Base-by-base conservation (phyloP, 176 grass and related monocot species). In the Ananas comosus region DNA sequence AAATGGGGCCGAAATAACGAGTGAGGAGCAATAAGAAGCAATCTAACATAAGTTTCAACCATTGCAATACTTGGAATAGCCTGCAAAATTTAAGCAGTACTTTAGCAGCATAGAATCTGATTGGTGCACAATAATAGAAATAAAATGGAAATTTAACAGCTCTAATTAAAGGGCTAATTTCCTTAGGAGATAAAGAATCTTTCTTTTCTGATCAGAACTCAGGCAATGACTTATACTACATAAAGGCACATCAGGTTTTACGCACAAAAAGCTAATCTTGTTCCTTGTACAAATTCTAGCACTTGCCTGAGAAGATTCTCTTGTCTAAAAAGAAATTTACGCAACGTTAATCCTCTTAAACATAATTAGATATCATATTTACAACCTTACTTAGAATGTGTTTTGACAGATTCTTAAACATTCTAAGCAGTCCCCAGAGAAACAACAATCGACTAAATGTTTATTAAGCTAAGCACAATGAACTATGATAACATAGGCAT, bases 11-110 rank as follows among this genome's bases (percentile, higher is more conserved):
- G 89, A 69, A 99, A 99, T 82, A 99, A 86, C 17, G 94, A 90
- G 77, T 99, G 94, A 33, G 89, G 94, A 1, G 82, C 81, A 80
- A 99, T 92, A 78, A 99, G 89, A 54, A 99, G 82, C 65, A 99
- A 85, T 66, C 94, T 93, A 51, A 99, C 89, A 51, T 97, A 97
- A 50, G 94, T 99, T 87, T 99, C 94, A 58, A 99, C 94, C 69
- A 99, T 88, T 72, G 94, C 81, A 72, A 99, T 99, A 81, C 94
- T 99, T 74, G 94, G 94, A 69, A 99, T 87, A 65, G 78, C 84
- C 94, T 90, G 68, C 58, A 53, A 88, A 57, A 86, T 64, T 80
- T 22, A 42, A 42, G 4, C 33, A 42, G 5, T 7, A 7, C 33
- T 42, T 42, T 42, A 42, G 33, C 33, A 4, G 33, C 33, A 42